Percentiles rank a stretch among this genome's conserved stretches.
phyloP scores from a whole-genome alignment of 2,329 filamentous ascomycete genomes.

The Aaosphaeria arxii region DNA sequence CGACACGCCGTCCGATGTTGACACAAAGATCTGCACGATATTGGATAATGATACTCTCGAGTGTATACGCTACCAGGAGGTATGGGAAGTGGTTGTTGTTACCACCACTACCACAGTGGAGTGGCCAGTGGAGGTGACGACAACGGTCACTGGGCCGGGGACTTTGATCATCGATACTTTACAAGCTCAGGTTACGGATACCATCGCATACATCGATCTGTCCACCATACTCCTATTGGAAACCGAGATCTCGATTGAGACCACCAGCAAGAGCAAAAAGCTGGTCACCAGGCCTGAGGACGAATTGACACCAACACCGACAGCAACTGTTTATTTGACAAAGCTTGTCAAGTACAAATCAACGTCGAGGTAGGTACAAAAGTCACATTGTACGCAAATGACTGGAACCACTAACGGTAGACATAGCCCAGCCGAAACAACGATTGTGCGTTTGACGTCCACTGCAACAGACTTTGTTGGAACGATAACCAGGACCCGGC shows the following conservation, averaged over 20 bases:
- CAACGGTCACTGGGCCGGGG: conserved; percentile 34
- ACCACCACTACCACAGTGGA: conserved; percentile 37
- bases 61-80: conserved; percentile 41
- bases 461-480: conserved; percentile 2
- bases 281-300: conserved; percentile 7
- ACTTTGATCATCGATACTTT: conserved; percentile 39
- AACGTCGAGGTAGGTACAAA: conserved; percentile 8
- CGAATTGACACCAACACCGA: background rate
- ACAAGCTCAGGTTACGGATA: conserved; percentile 36
- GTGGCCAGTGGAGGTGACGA: conserved; percentile 37
- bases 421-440: conserved; percentile 12
- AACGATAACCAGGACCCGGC: background rate
- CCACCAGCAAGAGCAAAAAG: conserved; percentile 20
- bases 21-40: conserved; percentile 41
- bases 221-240: conserved; percentile 37
- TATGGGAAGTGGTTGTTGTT: conserved; percentile 40
- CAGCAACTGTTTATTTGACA: conserved; percentile 20
- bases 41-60: conserved; percentile 34
- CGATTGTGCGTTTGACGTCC: conserved; percentile 14
- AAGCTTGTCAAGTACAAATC: conserved; percentile 18
- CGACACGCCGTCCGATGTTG: conserved; percentile 37
- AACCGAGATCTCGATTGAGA: conserved; percentile 35
- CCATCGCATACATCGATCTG: conserved; percentile 37
- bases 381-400: conserved; percentile 1
- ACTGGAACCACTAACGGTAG: conserved; percentile 2